Percentiles rank a stretch among this genome's conserved stretches.
These are phyloP conservation scores for Ascochyta lentis DNA, from an alignment of 2,329 filamentous ascomycete species.

Conservation along the genomic window DNA sequence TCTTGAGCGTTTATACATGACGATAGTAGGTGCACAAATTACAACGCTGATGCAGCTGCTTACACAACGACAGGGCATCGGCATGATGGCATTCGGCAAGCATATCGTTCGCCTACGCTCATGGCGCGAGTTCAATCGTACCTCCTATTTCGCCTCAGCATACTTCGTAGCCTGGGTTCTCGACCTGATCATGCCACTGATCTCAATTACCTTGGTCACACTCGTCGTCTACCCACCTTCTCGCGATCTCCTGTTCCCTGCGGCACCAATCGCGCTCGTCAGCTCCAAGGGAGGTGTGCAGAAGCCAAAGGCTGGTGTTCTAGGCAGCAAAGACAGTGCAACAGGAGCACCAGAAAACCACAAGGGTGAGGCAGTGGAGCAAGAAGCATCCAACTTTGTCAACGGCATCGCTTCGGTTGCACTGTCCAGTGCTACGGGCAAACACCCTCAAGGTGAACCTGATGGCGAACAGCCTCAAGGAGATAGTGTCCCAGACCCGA, in stretches of 20 bases:
- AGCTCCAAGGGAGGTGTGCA: constrained; percentile 74
- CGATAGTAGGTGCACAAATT: constrained; percentile 56
- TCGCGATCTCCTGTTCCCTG: constrained; percentile 73
- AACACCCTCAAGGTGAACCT: constrained; percentile 72
- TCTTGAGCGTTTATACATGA: constrained; percentile 82
- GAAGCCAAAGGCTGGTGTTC: constrained; percentile 75
- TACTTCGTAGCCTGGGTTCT: constrained; percentile 73
- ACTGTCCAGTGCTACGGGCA: constrained; percentile 76
- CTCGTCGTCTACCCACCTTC: constrained; percentile 71
- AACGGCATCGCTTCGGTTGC: constrained; percentile 75
- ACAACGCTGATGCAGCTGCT: neutral
- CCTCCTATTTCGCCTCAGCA: constrained; percentile 68
- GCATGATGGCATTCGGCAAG: constrained; percentile 70
- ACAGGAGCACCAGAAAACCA: constrained; percentile 85
- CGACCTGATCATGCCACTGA: constrained; percentile 71
- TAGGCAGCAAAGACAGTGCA: constrained; percentile 77
- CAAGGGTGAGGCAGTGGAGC: constrained; percentile 82
- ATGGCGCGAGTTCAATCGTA: constrained; percentile 76
- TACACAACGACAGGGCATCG: constrained; percentile 56
- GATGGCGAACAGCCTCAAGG: constrained; percentile 50
- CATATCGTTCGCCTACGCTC: constrained; percentile 79
- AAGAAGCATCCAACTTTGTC: constrained; percentile 82
- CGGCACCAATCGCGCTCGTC: constrained; percentile 77
- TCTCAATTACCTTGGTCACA: constrained; percentile 65
- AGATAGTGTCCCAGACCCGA: constrained; percentile 68